Conservation (phyloP, 2,329 filamentous ascomycete genomes). For the Xylariaceae sp. region DNA sequence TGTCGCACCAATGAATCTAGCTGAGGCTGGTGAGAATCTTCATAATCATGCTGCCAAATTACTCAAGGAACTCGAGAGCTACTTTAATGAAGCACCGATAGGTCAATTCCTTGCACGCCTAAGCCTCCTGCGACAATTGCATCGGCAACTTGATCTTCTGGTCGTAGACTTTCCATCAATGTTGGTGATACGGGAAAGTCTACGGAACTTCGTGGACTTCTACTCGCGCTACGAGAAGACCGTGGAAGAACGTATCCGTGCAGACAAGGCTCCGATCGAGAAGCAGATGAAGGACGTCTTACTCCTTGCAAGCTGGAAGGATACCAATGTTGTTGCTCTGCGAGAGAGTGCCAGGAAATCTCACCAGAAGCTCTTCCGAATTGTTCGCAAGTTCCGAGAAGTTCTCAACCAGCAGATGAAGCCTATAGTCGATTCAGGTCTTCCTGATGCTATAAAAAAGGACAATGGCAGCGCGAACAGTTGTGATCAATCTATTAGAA, state of each 20-base stretch:
- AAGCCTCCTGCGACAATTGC: constrained; percentile 60
- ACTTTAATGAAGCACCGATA: constrained; percentile 72
- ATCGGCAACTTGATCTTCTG: constrained; percentile 62
- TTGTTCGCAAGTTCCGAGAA: constrained; percentile 84
- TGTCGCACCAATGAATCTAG: constrained; percentile 65
- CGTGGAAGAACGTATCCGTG: constrained; percentile 60
- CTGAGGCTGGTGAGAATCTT: constrained; percentile 55
- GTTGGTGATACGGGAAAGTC: constrained; percentile 54
- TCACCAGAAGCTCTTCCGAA: constrained; percentile 85
- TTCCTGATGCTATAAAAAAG: constrained; percentile 45
- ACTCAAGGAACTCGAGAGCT: constrained; percentile 71
- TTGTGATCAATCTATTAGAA: not conserved
- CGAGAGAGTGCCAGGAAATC: constrained; percentile 86
- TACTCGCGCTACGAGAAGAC: constrained; percentile 67
- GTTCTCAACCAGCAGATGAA: constrained; percentile 74
- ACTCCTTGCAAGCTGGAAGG: constrained; percentile 93
- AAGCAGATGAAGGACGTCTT: constrained; percentile 93
- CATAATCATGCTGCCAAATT: constrained; percentile 62
- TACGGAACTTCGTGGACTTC: constrained; percentile 74
- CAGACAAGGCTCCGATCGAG: constrained; percentile 72
- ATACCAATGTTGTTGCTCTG: constrained; percentile 88
- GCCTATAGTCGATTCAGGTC: constrained; percentile 53
- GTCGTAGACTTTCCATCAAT: constrained; percentile 55
- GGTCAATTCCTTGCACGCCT: constrained; percentile 78
- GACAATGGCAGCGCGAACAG: not conserved